Conservation (phyloP, 2,329 filamentous ascomycete genomes). For the Alternaria triticimaculans region DNA sequence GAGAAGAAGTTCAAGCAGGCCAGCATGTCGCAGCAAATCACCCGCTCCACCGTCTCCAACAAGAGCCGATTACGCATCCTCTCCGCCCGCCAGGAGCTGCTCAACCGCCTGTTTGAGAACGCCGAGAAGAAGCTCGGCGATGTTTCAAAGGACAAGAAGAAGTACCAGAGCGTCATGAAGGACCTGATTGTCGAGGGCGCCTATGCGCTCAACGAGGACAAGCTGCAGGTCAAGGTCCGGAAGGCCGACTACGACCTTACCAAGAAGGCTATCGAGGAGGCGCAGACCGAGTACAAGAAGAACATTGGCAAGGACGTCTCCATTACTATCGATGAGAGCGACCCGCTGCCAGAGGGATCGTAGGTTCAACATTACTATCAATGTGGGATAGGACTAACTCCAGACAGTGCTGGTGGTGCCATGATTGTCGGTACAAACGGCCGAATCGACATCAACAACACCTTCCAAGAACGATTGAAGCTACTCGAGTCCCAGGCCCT, state of each 20-base stretch:
- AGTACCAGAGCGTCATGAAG: conserved; percentile 79
- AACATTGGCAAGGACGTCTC: conserved; percentile 72
- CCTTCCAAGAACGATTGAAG: conserved; percentile 87
- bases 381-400: conserved; percentile 65
- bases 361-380: no score
- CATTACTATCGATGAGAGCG: conserved; percentile 77
- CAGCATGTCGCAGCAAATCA: conserved; percentile 98
- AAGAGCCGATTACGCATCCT: conserved; percentile 92
- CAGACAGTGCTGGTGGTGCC: conserved; percentile 78
- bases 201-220: conserved; percentile 84
- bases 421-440: conserved; percentile 80
- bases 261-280: conserved; percentile 79
- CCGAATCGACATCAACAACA: conserved; percentile 99
- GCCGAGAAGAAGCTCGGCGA: conserved; percentile 74
- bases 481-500: conserved; percentile 85
- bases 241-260: conserved; percentile 79
- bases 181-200: conserved; percentile 86
- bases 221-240: conserved; percentile 75
- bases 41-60: conserved; percentile 93
- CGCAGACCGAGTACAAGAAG: conserved; percentile 83
- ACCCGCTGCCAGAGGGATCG: conserved; percentile 81
- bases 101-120: conserved; percentile 87
- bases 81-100: conserved; percentile 83
- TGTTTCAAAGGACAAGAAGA: conserved; percentile 70
- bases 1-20: conserved; percentile 99